Evolutionary conservation across 805 yeast species (phyloP).

Genomic region (Metschnikowia cerradonensis): DNA sequence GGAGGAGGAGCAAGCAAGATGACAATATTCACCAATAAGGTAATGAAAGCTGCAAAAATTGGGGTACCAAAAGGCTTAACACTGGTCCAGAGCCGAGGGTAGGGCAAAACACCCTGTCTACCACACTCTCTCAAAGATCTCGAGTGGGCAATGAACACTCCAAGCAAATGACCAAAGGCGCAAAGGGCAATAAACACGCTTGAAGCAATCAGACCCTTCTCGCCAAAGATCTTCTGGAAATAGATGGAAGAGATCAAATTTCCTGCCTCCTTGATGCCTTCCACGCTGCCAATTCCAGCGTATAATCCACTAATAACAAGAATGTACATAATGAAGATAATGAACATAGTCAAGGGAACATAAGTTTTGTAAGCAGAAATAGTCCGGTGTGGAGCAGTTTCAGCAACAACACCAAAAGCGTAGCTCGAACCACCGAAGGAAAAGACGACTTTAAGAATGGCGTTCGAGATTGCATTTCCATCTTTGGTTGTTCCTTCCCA

Average conservation of each 20-base stretch:
- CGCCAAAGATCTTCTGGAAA: slow-evolving; percentile 30
- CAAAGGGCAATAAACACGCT: slow-evolving; percentile 28
- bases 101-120: slow-evolving; percentile 32
- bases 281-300: slow-evolving; percentile 24
- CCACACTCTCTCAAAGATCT: slow-evolving; percentile 32
- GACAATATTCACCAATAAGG: slow-evolving; percentile 24
- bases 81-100: slow-evolving; percentile 25
- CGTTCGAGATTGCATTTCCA: slow-evolving; percentile 40
- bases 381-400: slow-evolving; percentile 24
- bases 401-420: slow-evolving; percentile 36
- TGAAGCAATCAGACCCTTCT: slow-evolving; percentile 21
- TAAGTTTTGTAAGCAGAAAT: slow-evolving; percentile 23
- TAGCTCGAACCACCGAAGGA: slow-evolving; percentile 41
- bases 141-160: slow-evolving; percentile 27
- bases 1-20: slow-evolving; percentile 32
- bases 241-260: slow-evolving; percentile 27
- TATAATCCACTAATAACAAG: slow-evolving; percentile 32
- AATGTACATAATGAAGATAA: slow-evolving; percentile 30
- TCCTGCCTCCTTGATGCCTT: slow-evolving; percentile 27
- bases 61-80: slow-evolving; percentile 33
- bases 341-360: slow-evolving; percentile 30
- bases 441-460: slow-evolving; percentile 43
- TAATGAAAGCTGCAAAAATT: slow-evolving; percentile 22
- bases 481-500: slow-evolving; percentile 39
- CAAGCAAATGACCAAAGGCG: slow-evolving; percentile 29